phyloP scores from a whole-genome alignment of 2,329 filamentous ascomycete genomes.

The Tolypocladium pustulatum region DNA sequence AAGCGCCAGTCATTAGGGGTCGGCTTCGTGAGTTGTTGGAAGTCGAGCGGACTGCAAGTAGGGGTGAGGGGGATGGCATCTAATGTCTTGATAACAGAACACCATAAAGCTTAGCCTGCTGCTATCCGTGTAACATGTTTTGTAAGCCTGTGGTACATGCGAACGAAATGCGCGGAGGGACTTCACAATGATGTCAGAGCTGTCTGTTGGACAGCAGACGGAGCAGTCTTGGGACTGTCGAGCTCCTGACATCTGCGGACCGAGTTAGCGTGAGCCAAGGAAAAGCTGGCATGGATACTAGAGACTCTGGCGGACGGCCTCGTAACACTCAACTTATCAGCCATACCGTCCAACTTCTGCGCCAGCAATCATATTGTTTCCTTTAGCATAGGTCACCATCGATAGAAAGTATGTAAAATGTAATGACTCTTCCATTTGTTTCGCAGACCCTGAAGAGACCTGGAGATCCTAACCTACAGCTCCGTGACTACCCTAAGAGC shows the following conservation, averaged over 20 bases:
- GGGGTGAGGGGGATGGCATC: no score
- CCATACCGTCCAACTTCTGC: background rate
- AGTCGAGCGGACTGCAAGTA: no score
- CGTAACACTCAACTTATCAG: background rate
- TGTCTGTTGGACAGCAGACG: background rate
- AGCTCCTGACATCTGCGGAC: background rate
- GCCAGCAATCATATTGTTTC: background rate
- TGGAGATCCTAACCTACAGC: constrained; percentile 5
- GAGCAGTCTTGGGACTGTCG: background rate
- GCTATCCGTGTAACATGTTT: background rate
- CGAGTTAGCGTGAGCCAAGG: background rate
- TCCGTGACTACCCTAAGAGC: constrained; percentile 2
- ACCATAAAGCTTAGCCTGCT: background rate
- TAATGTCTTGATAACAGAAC: no score
- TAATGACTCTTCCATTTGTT: background rate
- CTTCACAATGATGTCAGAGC: background rate
- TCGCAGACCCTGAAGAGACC: background rate
- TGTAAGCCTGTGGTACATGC: background rate
- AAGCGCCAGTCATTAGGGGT: no score
- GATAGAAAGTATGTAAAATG: background rate
- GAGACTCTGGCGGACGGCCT: no score
- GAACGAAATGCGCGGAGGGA: no score
- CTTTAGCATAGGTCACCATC: background rate
- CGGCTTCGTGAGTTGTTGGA: background rate
- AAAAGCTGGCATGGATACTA: background rate